Evolutionary conservation across 192 early-diverging fungal genomes (phyloP).

Genomic region (Pilobolus umbonatus): DNA sequence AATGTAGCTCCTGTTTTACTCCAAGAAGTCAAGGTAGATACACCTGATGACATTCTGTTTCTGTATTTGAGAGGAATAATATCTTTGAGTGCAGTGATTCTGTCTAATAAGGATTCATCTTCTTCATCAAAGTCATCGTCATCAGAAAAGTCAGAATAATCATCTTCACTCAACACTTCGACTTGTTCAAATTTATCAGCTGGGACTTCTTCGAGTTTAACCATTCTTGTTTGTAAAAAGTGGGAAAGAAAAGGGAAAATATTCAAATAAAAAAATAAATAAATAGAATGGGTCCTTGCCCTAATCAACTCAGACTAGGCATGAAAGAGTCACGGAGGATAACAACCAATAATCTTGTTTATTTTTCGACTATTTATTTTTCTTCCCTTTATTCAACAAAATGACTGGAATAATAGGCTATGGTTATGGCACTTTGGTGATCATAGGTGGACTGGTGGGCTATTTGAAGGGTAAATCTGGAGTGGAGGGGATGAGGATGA

Average conservation of each 20-base stretch:
- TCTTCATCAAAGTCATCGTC: constrained; percentile 65
- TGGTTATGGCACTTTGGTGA: constrained; percentile 15
- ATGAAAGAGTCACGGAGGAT: no score
- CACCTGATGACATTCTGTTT: constrained; percentile 52
- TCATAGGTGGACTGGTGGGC: constrained; percentile 26
- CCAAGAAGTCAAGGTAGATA: constrained; percentile 53
- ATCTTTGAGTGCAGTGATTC: constrained; percentile 79
- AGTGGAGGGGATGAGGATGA: not conserved
- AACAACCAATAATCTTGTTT: no score
- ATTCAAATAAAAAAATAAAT: constrained; percentile 11
- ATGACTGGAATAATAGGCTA: constrained; percentile 25
- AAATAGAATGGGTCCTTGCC: no score
- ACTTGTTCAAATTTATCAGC: constrained; percentile 36
- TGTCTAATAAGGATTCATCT: constrained; percentile 79
- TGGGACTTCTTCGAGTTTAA: constrained; percentile 49
- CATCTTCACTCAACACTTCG: constrained; percentile 49
- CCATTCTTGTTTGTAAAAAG: constrained; percentile 28
- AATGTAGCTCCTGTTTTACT: constrained; percentile 54
- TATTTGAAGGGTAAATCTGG: constrained; percentile 13
- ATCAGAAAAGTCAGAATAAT: constrained; percentile 50
- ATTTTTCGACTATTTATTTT: no score
- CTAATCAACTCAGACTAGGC: no score
- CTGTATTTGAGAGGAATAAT: constrained; percentile 78
- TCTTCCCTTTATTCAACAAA: no score
- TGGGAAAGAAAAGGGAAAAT: constrained; percentile 9